Percentiles rank a stretch among this genome's conserved stretches.
Conservation (phyloP, 768 basidiomycete species). For the Amanita phalloides region DNA sequence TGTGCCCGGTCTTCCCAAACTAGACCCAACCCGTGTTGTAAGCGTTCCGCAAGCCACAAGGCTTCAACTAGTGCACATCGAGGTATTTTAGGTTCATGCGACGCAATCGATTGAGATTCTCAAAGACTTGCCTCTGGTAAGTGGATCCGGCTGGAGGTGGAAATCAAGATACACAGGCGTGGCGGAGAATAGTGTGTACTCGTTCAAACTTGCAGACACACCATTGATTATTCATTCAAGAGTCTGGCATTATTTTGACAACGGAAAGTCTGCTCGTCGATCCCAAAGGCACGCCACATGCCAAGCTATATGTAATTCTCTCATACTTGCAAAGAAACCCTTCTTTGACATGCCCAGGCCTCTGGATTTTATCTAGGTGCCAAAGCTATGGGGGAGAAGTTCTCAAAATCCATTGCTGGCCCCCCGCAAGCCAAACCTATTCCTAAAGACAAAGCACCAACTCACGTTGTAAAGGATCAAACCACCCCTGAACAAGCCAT, state of each 20-base stretch:
- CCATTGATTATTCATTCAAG: slow-evolving; percentile 22
- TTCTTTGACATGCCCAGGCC: slow-evolving; percentile 23
- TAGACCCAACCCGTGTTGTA: slow-evolving; percentile 64
- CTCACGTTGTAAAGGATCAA: slow-evolving; percentile 51
- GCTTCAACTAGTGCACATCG: neutral
- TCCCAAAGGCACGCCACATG: slow-evolving; percentile 45
- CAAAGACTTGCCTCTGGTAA: slow-evolving; percentile 64
- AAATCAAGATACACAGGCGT: slow-evolving; percentile 56
- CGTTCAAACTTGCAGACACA: neutral
- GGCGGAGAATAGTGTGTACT: slow-evolving; percentile 70
- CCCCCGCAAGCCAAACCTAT: slow-evolving; percentile 51
- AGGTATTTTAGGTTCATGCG: slow-evolving; percentile 52
- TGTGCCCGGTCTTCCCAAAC: slow-evolving; percentile 57
- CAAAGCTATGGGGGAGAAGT: slow-evolving; percentile 51
- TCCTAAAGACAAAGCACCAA: slow-evolving; percentile 49
- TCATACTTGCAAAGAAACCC: neutral
- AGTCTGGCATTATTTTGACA: slow-evolving; percentile 66
- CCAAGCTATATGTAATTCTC: slow-evolving; percentile 46
- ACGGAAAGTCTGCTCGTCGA: slow-evolving; percentile 54
- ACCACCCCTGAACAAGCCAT: slow-evolving; percentile 59
- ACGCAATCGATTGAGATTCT: slow-evolving; percentile 74
- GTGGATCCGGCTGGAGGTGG: slow-evolving; percentile 73
- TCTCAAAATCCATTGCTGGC: slow-evolving; percentile 48
- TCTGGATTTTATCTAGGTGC: slow-evolving; percentile 65
- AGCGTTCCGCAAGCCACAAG: slow-evolving; percentile 12